Evolutionary conservation across 345 rosid genomes (phyloP), one percentile per base, ranked within the genome.

Genomic region (Punica granatum): DNA sequence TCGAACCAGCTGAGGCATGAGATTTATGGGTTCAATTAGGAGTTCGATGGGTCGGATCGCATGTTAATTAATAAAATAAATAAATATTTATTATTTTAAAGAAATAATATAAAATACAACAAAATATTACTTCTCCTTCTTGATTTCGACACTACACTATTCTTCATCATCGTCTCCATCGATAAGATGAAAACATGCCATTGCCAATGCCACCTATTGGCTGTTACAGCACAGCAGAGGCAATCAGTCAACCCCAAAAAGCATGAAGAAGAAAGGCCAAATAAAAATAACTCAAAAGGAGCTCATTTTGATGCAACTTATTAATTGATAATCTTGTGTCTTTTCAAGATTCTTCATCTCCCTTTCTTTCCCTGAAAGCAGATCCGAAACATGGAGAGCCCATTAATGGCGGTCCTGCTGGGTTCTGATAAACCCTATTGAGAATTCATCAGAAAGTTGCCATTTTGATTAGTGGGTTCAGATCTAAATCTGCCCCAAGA

Each of bases 151-250:
- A 5, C 11, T 37, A n/a, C n/a, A n/a, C 11, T 37, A 4, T 11
- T 37, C 11, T 37, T 37, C 41, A 37, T 37, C 41, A 5, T 37
- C 41, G 6, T 37, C 11, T 37, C 41, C 11, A 5, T 37, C 41
- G 41, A 51, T 51, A 51, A 25, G 59, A 51, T 30, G 59, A n/a
- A n/a, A 51, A n/a, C 59, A 51, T 51, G 30, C 30, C 59, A 51
- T 51, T 51, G 59, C 59, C 59, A 51, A 8, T 18, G 49, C 21
- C 49, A 18, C 49, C 49, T 44, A 5, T 44, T 44, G 19, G 19
- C 30, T 5, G 28, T 23, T 21, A 51, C 59, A 51, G 59, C 59
- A 9, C 59, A 51, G 58, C 58, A 51, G 58, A n/a, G n/a, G 58
- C 58, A 5, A n/a, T 26, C 26, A 51, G 59, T 51, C 23, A 37